A percentile compares a stretch with the other conserved stretches of the same genome.
These are phyloP conservation scores for Lumnitzera racemosa DNA, from an alignment of 345 rosid genomes.

Conservation along the genomic window DNA sequence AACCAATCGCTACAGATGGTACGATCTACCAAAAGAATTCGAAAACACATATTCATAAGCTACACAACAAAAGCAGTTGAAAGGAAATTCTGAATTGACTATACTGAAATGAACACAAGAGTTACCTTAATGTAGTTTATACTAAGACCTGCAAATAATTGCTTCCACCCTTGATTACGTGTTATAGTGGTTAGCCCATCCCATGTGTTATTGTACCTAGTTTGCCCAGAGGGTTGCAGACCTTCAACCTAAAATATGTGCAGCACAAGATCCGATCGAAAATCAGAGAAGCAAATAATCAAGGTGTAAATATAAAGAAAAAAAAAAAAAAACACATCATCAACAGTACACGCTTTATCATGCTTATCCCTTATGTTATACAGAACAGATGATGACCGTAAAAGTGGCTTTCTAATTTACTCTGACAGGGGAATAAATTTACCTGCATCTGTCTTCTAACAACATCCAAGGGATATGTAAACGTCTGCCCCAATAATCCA, in stretches of 20 bases:
- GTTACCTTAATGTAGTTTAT: constrained; percentile 86
- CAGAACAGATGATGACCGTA: too few species aligned
- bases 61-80: not conserved
- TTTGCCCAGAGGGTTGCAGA: constrained; percentile 48
- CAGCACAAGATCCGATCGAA: not conserved
- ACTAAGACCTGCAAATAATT: constrained; percentile 94
- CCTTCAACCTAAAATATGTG: constrained; percentile 56
- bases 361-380: too few species aligned
- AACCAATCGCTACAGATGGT: constrained; percentile 95
- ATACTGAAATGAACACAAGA: too few species aligned
- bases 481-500: constrained; percentile 89
- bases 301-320: too few species aligned
- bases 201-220: constrained; percentile 55
- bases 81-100: not conserved
- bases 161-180: constrained; percentile 85
- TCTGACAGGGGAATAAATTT: too few species aligned
- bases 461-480: constrained; percentile 94
- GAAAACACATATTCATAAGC: not conserved
- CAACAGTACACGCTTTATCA: too few species aligned
- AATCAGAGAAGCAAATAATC: not conserved
- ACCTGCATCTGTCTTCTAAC: constrained; percentile 99
- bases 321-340: too few species aligned
- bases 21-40: constrained; percentile 49
- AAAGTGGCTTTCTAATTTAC: too few species aligned
- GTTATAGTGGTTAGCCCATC: constrained; percentile 63